Evolutionary conservation across 75 land plant genomes (phyloP).

Genomic region (Picea sitchensis): DNA sequence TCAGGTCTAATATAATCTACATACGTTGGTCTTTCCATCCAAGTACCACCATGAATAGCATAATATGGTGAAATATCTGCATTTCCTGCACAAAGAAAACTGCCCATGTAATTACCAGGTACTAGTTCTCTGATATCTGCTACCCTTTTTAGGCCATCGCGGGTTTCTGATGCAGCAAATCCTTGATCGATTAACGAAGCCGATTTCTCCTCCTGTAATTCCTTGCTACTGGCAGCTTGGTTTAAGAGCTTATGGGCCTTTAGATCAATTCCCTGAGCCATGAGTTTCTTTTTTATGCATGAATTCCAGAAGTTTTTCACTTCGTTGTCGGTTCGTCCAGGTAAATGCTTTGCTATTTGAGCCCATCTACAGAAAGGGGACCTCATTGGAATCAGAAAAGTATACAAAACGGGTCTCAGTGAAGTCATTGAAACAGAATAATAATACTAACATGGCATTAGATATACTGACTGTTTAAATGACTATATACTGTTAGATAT

Average conservation of each 20-base stretch:
- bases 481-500: too few relatives aligned
- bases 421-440: too few relatives aligned
- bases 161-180: not conserved
- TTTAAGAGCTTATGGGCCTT: slow-evolving; percentile 14
- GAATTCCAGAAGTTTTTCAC: slow-evolving; percentile 29
- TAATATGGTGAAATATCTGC: not conserved
- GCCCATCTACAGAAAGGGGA: slow-evolving; percentile 11
- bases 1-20: too few relatives aligned
- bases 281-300: slow-evolving; percentile 25
- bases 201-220: not conserved
- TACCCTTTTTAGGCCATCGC: not conserved
- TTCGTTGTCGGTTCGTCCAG: slow-evolving; percentile 24
- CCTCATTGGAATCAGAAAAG: too few relatives aligned
- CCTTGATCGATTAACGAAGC: not conserved
- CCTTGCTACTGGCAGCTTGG: not conserved
- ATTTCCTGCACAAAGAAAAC: not conserved
- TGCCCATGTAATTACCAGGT: not conserved
- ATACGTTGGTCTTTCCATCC: too few relatives aligned
- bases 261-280: slow-evolving; percentile 16
- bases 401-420: too few relatives aligned
- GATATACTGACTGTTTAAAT: too few relatives aligned
- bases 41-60: not conserved
- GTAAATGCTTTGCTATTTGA: slow-evolving; percentile 18
- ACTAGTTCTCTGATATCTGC: not conserved
- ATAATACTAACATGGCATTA: too few relatives aligned